Base-by-base conservation (phyloP, 2,329 filamentous ascomycete genomes). In the Aotearoamyces nothofagi region DNA sequence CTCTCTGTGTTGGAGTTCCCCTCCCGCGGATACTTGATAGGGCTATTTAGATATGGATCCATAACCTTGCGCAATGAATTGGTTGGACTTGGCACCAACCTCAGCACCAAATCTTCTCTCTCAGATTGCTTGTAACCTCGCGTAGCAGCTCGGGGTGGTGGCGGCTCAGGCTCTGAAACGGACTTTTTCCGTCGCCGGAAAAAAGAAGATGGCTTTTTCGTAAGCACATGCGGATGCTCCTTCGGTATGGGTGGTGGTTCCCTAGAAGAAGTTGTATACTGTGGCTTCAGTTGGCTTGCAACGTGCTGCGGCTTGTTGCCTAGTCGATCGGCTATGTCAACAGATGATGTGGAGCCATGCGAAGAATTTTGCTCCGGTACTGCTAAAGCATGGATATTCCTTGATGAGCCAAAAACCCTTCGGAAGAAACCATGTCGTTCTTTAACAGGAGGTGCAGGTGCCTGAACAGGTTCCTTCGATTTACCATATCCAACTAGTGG, bases 121-220 rank as follows among this genome's bases (percentile, higher is more conserved):
- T 36, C 34, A 13, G 28, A 32, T 24, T 43, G 40, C 31, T 37
- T 42, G 38, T 33, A 39, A 20, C 7, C 8, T 7, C 8, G 19
- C 19, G 19, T 8, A n/a, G n/a, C 19, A 24, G 49, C 38, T 51
- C 52, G 53, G 42, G 52, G 56, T 35, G 49, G 61, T 40, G 42
- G 49, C 17, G 78, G 72, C 22, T 65, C 65, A 24, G 42, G 52
- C 37, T 92, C 84, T 9, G 72, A 69, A 17, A 83, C 55, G 4
- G 86, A 93, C 65, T 87, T 92, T 67, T 96, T 96, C 38, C 86
- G 70, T 34, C 90, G 69, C 37, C 90, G 70, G 57, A 96, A 96
- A 57, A 98, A 96, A 1, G 83, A 87, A 1, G 87, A 92, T 4
- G 82, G 71, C 53, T 94, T 94, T 60, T 94, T 94, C 44, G 81